phyloP scores from a whole-genome alignment of 2,329 filamentous ascomycete species.

The Ophiobolus disseminans region DNA sequence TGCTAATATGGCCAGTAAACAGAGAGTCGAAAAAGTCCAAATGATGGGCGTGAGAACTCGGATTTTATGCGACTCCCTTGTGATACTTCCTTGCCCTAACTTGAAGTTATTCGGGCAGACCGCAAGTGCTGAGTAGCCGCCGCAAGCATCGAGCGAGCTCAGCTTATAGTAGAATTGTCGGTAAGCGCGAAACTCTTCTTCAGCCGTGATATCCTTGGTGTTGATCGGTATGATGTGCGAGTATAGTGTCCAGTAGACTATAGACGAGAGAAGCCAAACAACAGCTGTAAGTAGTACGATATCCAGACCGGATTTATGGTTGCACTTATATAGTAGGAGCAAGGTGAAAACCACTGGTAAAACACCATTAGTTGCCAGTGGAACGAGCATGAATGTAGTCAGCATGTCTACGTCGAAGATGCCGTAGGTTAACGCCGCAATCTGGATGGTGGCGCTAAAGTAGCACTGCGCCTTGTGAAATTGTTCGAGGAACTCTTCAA shows the following conservation, averaged over 20 bases:
- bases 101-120: conserved; percentile 23
- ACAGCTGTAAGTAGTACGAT: conserved; percentile 17
- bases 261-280: conserved; percentile 22
- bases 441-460: conserved; percentile 33
- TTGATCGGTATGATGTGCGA: conserved; percentile 21
- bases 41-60: conserved; percentile 25
- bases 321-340: conserved; percentile 15
- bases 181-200: conserved; percentile 13
- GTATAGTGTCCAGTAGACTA: conserved; percentile 31
- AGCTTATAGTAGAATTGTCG: conserved; percentile 32
- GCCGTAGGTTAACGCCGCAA: conserved; percentile 27
- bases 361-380: conserved; percentile 28
- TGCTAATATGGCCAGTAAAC: conserved; percentile 11
- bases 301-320: conserved; percentile 9
- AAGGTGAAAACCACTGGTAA: conserved; percentile 25
- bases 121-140: conserved; percentile 27
- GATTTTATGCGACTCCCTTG: conserved; percentile 13
- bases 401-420: conserved; percentile 28
- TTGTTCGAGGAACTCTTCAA: conserved; percentile 20
- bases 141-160: conserved; percentile 23
- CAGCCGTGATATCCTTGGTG: neutral
- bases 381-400: conserved; percentile 28
- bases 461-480: conserved; percentile 38
- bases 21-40: conserved; percentile 25
- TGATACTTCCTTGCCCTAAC: conserved; percentile 5